These are phyloP conservation scores for Seminavis robusta DNA, from an alignment of 108 stramenopile genomes.

Conservation along the genomic window DNA sequence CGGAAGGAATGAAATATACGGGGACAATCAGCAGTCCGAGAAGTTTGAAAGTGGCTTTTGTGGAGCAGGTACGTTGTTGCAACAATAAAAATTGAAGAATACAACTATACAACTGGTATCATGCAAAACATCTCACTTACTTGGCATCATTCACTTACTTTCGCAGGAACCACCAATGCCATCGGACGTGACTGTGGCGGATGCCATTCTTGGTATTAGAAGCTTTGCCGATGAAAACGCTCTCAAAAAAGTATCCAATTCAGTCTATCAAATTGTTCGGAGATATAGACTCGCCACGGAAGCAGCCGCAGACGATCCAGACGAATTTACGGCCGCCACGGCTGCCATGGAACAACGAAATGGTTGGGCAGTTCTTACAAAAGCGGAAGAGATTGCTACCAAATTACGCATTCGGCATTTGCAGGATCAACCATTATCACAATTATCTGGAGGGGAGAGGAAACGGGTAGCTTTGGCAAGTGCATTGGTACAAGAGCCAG, in stretches of 20 bases:
- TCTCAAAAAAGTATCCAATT: conserved; percentile 8
- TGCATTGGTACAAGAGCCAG: conserved; percentile 76
- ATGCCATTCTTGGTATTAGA: conserved; percentile 66
- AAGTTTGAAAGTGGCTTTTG: conserved; percentile 55
- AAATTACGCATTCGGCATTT: conserved; percentile 61
- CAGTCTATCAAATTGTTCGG: conserved; percentile 60
- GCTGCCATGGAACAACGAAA: conserved; percentile 64
- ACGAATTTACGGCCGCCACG: conserved; percentile 53
- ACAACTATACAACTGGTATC: too few relatives aligned
- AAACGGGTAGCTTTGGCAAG: conserved; percentile 83
- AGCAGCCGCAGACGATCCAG: conserved; percentile 50
- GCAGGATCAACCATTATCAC: conserved; percentile 53
- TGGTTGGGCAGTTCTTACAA: conserved; percentile 75
- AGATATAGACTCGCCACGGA: conserved; percentile 47
- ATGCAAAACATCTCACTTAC: too few relatives aligned
- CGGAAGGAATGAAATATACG: conserved; percentile 42
- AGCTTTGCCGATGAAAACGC: neutral
- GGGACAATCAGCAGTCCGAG: conserved; percentile 46
- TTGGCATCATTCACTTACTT: too few relatives aligned
- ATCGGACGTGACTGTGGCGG: conserved; percentile 58
- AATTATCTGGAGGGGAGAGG: conserved; percentile 74
- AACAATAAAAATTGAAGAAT: too few relatives aligned
- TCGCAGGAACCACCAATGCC: conserved; percentile 69
- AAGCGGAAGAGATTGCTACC: conserved; percentile 78
- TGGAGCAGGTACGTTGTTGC: too few relatives aligned